A percentile compares a stretch with the other conserved stretches of the same genome.
These are phyloP conservation scores for Trichoderma koningii DNA, from an alignment of 2,329 filamentous ascomycete genomes.

Conservation along the genomic window DNA sequence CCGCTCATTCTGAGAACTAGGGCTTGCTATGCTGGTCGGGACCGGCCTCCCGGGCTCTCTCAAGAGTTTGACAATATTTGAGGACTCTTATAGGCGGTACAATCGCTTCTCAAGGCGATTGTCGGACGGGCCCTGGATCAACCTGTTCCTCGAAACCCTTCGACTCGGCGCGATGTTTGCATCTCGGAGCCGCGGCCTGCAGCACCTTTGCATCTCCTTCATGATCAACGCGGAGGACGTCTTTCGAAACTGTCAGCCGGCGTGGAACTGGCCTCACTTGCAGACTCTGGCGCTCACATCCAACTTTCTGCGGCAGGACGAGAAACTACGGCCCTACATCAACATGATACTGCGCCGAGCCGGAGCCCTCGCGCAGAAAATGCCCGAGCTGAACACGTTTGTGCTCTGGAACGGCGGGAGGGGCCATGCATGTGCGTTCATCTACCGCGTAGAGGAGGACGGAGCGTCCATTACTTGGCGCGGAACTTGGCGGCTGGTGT, in stretches of 20 bases:
- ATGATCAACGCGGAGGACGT: constrained; percentile 36
- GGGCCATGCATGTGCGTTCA: constrained; percentile 39
- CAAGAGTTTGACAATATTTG: constrained; percentile 35
- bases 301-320: constrained; percentile 31
- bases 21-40: constrained; percentile 5
- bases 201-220: constrained; percentile 36
- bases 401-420: constrained; percentile 41
- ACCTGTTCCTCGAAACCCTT: constrained; percentile 8
- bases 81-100: constrained; percentile 35
- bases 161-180: neutral
- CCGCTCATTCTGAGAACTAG: constrained; percentile 28
- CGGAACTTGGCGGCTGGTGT: constrained; percentile 38
- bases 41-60: constrained; percentile 33
- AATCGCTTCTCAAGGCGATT: constrained; percentile 20
- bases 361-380: constrained; percentile 32
- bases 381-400: constrained; percentile 39
- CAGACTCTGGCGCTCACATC: constrained; percentile 41
- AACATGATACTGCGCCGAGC: constrained; percentile 34
- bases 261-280: constrained; percentile 33
- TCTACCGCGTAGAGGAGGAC: constrained; percentile 34
- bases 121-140: neutral
- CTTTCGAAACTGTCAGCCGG: constrained; percentile 27
- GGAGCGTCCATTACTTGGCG: constrained; percentile 38
- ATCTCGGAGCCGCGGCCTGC: constrained; percentile 33
- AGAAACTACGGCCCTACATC: constrained; percentile 29